Conservation (phyloP, 225 moss, liverwort and hornwort genomes). For the Rhytidiadelphus loreus region DNA sequence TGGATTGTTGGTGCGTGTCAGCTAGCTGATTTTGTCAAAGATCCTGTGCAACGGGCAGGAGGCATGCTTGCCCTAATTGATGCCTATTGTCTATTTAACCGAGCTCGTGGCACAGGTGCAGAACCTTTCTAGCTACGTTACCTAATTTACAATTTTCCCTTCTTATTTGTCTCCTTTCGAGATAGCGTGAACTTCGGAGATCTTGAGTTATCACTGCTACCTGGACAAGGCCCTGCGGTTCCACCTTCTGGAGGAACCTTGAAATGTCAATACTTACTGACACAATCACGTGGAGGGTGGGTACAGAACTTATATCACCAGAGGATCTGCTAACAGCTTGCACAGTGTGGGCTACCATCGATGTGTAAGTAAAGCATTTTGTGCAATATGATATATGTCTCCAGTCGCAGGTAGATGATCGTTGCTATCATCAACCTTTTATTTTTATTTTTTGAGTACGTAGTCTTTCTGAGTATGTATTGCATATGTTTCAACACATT, state of each 20-base stretch:
- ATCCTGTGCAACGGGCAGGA: slow-evolving; percentile 79
- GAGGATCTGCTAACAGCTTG: slow-evolving; percentile 96
- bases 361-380: slow-evolving; percentile 52
- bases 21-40: slow-evolving; percentile 98
- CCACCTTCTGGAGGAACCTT: neutral
- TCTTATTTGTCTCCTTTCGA: neutral
- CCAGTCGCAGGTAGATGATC: neutral
- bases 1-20: slow-evolving; percentile 49
- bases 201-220: neutral
- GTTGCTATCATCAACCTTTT: neutral
- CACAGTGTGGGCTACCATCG: slow-evolving; percentile 81
- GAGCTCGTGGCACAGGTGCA: slow-evolving; percentile 93
- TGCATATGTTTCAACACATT: neutral
- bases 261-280: neutral
- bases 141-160: neutral
- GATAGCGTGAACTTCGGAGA: neutral
- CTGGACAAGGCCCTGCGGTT: neutral
- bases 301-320: slow-evolving; percentile 83
- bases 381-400: neutral
- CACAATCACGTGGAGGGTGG: slow-evolving; percentile 3
- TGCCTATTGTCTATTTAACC: slow-evolving; percentile 89
- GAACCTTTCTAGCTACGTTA: neutral
- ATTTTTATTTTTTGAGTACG: neutral
- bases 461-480: neutral
- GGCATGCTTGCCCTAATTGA: slow-evolving; percentile 98